These are phyloP conservation scores for Sesbania bispinosa DNA, from an alignment of 306 rosid genomes.

Conservation along the genomic window DNA sequence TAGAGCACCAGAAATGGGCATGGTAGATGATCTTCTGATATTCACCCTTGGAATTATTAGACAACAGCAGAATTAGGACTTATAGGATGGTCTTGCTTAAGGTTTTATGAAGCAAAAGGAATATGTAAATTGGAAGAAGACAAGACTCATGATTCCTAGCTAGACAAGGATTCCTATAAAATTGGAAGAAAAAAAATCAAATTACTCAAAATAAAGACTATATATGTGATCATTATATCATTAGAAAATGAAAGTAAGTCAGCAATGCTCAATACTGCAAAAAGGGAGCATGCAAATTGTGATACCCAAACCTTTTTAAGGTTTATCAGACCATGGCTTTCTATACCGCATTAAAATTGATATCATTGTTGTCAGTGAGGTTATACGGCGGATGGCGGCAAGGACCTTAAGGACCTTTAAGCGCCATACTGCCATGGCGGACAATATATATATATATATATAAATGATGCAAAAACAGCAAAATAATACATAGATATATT, in stretches of 20 bases:
- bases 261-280: not conserved
- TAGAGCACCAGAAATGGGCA: not conserved
- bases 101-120: not conserved
- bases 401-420: no score
- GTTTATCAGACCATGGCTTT: not conserved
- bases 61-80: not conserved
- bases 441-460: no score
- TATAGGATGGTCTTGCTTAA: not conserved
- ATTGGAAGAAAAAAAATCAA: slow-evolving; percentile 2
- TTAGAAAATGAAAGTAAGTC: not conserved
- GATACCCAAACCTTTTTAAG: not conserved
- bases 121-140: not conserved
- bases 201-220: not conserved
- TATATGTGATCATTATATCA: not conserved
- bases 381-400: no score
- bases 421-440: no score
- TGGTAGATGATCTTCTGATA: slow-evolving; percentile 2
- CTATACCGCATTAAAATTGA: not conserved
- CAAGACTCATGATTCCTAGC: not conserved
- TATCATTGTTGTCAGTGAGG: no score
- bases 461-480: no score
- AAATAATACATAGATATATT: no score
- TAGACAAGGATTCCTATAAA: not conserved
- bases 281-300: not conserved
- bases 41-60: not conserved